A percentile compares a stretch with the other conserved stretches of the same genome.
Evolutionary conservation across 2,329 filamentous ascomycete genomes (phyloP).

Genomic region (Penicillium olsonii): DNA sequence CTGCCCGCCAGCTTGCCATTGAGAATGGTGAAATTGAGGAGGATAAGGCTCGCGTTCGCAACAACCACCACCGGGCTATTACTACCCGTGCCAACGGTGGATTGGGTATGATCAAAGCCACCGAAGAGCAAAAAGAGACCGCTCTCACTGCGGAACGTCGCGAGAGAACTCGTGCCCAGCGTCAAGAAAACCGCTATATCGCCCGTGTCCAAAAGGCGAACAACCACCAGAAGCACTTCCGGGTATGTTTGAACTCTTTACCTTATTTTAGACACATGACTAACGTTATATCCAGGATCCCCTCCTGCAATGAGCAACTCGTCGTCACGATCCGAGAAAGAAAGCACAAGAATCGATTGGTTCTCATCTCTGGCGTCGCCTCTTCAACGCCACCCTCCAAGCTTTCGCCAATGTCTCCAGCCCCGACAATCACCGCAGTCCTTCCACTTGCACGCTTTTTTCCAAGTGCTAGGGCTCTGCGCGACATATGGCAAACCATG

Average conservation of each 20-base stretch:
- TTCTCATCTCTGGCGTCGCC: neutral
- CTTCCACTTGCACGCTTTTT: neutral
- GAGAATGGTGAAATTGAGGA: conserved; percentile 51
- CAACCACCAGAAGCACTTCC: conserved; percentile 78
- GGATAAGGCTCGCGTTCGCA: conserved; percentile 40
- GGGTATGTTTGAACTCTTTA: conserved; percentile 47
- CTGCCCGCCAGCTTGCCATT: conserved; percentile 64
- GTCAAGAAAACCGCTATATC: conserved; percentile 63
- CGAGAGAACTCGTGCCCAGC: conserved; percentile 65
- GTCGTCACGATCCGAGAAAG: neutral
- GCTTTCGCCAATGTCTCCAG: neutral
- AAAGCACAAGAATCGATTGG: conserved; percentile 1
- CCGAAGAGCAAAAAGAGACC: conserved; percentile 71
- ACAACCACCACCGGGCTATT: conserved; percentile 53
- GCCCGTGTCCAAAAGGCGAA: conserved; percentile 70
- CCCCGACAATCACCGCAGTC: conserved; percentile 2
- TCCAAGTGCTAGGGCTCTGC: neutral
- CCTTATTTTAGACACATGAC: conserved; percentile 2
- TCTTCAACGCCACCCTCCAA: conserved; percentile 1
- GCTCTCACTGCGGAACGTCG: conserved; percentile 68
- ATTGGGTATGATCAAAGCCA: conserved; percentile 74
- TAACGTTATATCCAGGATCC: conserved; percentile 47
- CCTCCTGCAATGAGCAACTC: conserved; percentile 49
- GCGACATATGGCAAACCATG: neutral
- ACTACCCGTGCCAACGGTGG: conserved; percentile 71